Evolutionary conservation across 108 stramenopile genomes (phyloP).

Genomic region (Hondaea fermentalgiana): DNA sequence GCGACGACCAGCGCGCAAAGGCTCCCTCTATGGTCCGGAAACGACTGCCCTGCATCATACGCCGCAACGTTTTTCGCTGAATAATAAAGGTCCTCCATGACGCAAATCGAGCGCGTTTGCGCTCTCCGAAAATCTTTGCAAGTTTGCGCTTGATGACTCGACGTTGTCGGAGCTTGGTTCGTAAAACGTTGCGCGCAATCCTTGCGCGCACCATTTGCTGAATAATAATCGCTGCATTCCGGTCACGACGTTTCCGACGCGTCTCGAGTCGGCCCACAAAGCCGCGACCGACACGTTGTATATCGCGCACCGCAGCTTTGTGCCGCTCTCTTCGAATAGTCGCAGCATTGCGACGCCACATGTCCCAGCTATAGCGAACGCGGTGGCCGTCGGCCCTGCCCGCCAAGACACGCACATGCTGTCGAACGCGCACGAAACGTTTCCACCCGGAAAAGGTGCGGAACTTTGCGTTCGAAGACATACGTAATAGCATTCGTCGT

Average conservation of each 20-base stretch:
- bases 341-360: neutral
- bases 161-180: neutral
- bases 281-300: neutral
- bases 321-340: neutral
- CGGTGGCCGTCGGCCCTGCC: neutral
- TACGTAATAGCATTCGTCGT: neutral
- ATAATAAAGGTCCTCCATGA: neutral
- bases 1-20: neutral
- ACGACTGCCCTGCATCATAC: neutral
- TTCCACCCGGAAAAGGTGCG: neutral
- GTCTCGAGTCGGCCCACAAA: neutral
- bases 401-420: neutral
- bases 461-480: neutral
- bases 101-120: neutral
- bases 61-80: neutral
- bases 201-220: neutral
- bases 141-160: neutral
- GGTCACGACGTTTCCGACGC: neutral
- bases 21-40: neutral
- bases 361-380: neutral
- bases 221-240: neutral
- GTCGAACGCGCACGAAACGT: neutral
- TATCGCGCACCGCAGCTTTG: neutral
- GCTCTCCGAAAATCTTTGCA: neutral
- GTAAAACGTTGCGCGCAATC: neutral